Base-by-base conservation (phyloP, 108 stramenopile genomes). In the Schizochytrium sp. region DNA sequence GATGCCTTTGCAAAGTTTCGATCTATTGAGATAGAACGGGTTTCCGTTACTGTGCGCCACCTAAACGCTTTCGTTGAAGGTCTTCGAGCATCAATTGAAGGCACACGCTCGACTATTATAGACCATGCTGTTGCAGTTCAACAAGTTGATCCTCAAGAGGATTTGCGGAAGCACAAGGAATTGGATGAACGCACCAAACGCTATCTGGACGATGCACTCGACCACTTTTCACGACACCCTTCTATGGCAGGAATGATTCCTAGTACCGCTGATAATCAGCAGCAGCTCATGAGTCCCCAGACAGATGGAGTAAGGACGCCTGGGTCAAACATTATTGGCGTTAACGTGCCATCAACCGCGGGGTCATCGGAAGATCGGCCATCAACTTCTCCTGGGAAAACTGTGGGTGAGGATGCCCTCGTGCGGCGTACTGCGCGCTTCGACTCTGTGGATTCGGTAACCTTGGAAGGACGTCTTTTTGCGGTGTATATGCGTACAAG, bases 131-230 rank as follows among this genome's bases (percentile, higher is more conserved):
- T n/a, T 47, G 53, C 53, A 13, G 53, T 83, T 5, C 47, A 40
- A 8, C 49, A 42, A 5, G 76, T 83, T 47, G 53, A 55, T 40
- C 50, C 76, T 1, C 50, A 83, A n/a, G 76, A 83, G 55, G 76
- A 83, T 42, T 10, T 83, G 47, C 76, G 76, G 5, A 46, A 50
- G 47, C 76, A 83, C 76, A 55, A 83, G 50, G 76, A 83, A 5
- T 53, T 83, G 17, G 76, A 83, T 53, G 53, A 83, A 28, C 76
- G 76, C 47, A 83, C 76, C 17, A 49, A 55, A 38, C 47, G 53
- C 10, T 83, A 83, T 40, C 53, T 83, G 0, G 50, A 83, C 13
- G 53, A 55, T 55, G 76, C 76, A 28, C 47, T 83, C 12, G 76
- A 83, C 28, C 76, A 49, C 13, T 42, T 83, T 50, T 49, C 76